phyloP scores from a whole-genome alignment of 1,139 yeast genomes.

The Hemisphaericaspora subhashii region DNA sequence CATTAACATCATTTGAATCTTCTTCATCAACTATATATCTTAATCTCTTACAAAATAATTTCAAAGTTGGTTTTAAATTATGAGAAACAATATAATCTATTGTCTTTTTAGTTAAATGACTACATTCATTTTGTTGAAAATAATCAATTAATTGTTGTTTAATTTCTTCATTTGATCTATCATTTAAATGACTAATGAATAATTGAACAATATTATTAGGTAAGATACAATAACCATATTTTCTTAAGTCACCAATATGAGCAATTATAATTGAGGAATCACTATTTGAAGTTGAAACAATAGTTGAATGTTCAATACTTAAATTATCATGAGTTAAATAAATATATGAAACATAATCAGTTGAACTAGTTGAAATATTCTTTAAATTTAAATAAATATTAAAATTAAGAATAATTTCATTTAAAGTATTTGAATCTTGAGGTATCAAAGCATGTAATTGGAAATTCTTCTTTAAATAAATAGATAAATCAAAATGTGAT shows the following conservation, averaged over 20 bases:
- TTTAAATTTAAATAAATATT: slow-evolving; percentile 37
- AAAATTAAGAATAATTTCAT: slow-evolving; percentile 37
- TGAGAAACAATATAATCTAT: slow-evolving; percentile 53
- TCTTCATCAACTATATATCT: slow-evolving; percentile 42
- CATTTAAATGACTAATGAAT: slow-evolving; percentile 28
- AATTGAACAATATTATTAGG: slow-evolving; percentile 34
- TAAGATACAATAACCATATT: slow-evolving; percentile 39
- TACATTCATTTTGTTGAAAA: slow-evolving; percentile 23
- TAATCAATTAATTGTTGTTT: slow-evolving; percentile 24
- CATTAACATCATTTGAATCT: slow-evolving; percentile 18
- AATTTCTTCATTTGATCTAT: slow-evolving; percentile 21
- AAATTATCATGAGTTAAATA: slow-evolving; percentile 23
- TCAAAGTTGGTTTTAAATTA: slow-evolving; percentile 47
- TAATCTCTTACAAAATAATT: slow-evolving; percentile 47
- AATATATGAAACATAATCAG: slow-evolving; percentile 17
- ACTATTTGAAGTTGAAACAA: slow-evolving; percentile 30
- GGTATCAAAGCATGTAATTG: slow-evolving; percentile 36
- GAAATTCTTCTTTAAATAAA: slow-evolving; percentile 40
- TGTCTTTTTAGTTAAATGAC: slow-evolving; percentile 48
- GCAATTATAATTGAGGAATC: slow-evolving; percentile 32
- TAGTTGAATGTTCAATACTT: slow-evolving; percentile 33
- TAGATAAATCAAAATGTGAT: slow-evolving; percentile 32
- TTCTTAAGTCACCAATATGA: slow-evolving; percentile 44
- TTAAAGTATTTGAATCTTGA: slow-evolving; percentile 33
- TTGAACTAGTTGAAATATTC: slow-evolving; percentile 13